Conservation (phyloP, 495 filamentous ascomycete genomes). For the Apodospora peruviana region DNA sequence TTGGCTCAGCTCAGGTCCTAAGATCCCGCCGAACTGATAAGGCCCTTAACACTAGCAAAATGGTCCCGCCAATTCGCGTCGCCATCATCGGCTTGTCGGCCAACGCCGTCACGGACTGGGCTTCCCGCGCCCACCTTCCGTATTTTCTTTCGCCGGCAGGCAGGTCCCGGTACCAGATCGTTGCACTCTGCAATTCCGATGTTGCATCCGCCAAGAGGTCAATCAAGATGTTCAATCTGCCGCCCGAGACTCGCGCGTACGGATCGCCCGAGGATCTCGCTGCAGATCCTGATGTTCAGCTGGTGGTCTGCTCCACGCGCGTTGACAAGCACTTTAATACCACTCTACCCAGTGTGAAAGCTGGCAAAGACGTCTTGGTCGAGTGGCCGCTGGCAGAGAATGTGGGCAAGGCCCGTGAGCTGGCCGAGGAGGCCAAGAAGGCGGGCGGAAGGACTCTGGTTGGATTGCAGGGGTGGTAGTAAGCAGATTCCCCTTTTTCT, state of each 20-base stretch:
- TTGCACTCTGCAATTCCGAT: constrained; percentile 45
- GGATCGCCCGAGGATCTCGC: constrained; percentile 40
- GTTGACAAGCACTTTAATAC: constrained; percentile 42
- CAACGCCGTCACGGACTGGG: constrained; percentile 31
- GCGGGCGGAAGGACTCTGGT: constrained; percentile 28
- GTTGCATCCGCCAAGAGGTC: constrained; percentile 35
- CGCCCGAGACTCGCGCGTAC: constrained; percentile 35
- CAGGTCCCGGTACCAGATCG: constrained; percentile 31
- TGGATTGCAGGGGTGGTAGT: constrained; percentile 21
- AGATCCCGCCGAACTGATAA: too few species aligned
- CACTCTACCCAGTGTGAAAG: constrained; percentile 37
- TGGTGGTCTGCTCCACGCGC: constrained; percentile 41
- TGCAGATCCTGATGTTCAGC: constrained; percentile 45
- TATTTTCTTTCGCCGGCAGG: constrained; percentile 24
- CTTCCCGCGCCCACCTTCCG: constrained; percentile 39
- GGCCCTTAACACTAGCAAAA: too few species aligned
- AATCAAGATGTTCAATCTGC: constrained; percentile 36
- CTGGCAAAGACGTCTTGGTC: constrained; percentile 46
- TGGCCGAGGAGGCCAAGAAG: constrained; percentile 26
- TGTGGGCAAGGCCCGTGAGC: constrained; percentile 23
- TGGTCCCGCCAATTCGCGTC: constrained; percentile 28
- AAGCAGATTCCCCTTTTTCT: background rate
- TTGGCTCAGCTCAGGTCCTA: too few species aligned
- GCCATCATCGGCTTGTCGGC: constrained; percentile 41
- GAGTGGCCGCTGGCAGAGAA: constrained; percentile 42